These are phyloP conservation scores for Pythium periplocum DNA, from an alignment of 352 stramenopile genomes.

Conservation along the genomic window DNA sequence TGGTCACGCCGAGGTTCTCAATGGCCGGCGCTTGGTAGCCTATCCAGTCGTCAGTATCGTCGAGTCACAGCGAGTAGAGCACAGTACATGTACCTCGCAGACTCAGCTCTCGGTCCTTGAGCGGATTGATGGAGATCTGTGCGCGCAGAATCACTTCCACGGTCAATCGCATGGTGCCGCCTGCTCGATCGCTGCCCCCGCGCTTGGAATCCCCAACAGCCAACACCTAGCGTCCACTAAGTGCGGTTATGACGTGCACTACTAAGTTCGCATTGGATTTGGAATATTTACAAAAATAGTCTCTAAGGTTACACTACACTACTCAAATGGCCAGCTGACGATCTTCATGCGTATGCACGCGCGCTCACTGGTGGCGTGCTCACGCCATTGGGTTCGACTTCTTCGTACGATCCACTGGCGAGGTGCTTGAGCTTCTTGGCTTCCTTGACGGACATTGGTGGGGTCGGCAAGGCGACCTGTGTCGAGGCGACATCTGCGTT, in stretches of 20 bases:
- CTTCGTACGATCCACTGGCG: conserved; percentile 21
- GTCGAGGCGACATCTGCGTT: not conserved
- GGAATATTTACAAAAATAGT: conserved; percentile 21
- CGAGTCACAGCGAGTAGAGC: not conserved
- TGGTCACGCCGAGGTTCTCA: conserved; percentile 91
- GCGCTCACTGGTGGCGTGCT: conserved; percentile 6
- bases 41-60: conserved; percentile 31
- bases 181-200: not conserved
- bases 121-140: conserved; percentile 87
- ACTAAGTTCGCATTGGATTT: conserved; percentile 17
- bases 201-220: conserved; percentile 7
- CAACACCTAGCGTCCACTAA: not conserved
- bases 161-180: conserved; percentile 72
- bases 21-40: conserved; percentile 89
- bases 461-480: conserved; percentile 1
- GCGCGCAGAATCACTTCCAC: conserved; percentile 87
- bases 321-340: conserved; percentile 1
- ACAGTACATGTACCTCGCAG: conserved; percentile 65
- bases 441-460: conserved; percentile 13
- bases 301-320: conserved; percentile 7
- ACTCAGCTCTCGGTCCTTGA: conserved; percentile 90
- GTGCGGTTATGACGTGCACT: not conserved
- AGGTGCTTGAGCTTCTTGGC: conserved; percentile 21
- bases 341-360: conserved; percentile 15
- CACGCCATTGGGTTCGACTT: conserved; percentile 14